phyloP scores from a whole-genome alignment of 2,329 filamentous ascomycete species.

The Diaporthe caulivora region DNA sequence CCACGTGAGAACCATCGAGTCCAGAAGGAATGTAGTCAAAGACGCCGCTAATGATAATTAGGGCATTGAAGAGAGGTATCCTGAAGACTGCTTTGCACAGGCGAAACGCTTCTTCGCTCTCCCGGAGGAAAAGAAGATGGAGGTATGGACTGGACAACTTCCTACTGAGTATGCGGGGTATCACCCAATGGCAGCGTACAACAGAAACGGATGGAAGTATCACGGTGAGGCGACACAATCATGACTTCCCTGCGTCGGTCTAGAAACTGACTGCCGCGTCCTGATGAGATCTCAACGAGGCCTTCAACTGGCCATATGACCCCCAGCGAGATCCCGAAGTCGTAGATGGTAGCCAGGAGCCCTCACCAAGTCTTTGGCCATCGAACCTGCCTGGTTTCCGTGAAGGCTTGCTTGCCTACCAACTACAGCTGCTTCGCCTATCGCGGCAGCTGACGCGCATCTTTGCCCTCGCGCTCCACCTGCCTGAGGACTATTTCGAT shows the following conservation, averaged over 20 bases:
- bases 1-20: constrained; percentile 43
- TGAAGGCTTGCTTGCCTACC: constrained; percentile 50
- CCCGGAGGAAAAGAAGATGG: constrained; percentile 58
- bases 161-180: constrained; percentile 51
- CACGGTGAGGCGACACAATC: constrained; percentile 43
- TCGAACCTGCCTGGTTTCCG: constrained; percentile 51
- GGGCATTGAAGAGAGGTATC: constrained; percentile 48
- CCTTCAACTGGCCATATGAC: constrained; percentile 52
- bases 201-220: constrained; percentile 54
- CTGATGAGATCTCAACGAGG: constrained; percentile 48
- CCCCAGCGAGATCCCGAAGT: constrained; percentile 46
- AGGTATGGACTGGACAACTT: constrained; percentile 56
- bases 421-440: constrained; percentile 50
- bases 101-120: constrained; percentile 57
- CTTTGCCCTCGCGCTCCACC: constrained; percentile 55
- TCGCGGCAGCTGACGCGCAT: constrained; percentile 53
- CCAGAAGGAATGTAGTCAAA: rapidly evolving
- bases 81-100: constrained; percentile 50
- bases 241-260: rapidly evolving
- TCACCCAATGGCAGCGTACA: constrained; percentile 54
- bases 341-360: constrained; percentile 41
- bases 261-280: constrained; percentile 33
- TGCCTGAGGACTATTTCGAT: constrained; percentile 56
- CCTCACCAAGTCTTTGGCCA: constrained; percentile 47
- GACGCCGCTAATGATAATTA: constrained; percentile 37